Evolutionary conservation across 2,329 filamentous ascomycete genomes (phyloP), one percentile per base, ranked within the genome.

Genomic region (Passalora sequoiae): DNA sequence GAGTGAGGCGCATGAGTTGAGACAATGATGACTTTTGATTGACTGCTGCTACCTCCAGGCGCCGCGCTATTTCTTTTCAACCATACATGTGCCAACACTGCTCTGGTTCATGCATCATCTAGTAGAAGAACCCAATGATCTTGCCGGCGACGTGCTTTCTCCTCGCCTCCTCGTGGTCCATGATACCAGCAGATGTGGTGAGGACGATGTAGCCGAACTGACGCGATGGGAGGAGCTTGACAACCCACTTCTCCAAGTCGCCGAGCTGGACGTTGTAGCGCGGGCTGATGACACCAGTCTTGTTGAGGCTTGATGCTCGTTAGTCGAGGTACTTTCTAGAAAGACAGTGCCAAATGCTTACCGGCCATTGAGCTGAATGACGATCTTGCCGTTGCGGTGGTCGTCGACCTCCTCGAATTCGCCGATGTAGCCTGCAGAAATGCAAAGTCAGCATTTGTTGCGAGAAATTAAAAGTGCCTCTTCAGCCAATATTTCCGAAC

Each of bases 121-220:
- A 96, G 81, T 96, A 97, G 81, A 96, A 96, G 84, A 97, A 98
- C 66, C 92, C 92, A 64, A 97, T 87, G 75, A 98, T 87, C 84
- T 98, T 98, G 76, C 92, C 92, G 62, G 91, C 83, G 69, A 97
- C 92, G 79, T 98, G 92, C 84, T 97, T 97, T 73, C 92, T 81
- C 70, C 92, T 81, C 62, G 92, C 92, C 83, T 98, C 92, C 81
- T 98, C 92, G 79, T 98, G 92, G 79, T 98, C 92, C 91, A 98
- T 97, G 74, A 98, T 98, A 73, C 92, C 92, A 57, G 92, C 89
- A 50, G 89, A 96, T 75, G 92, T 98, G 73, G 92, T 98, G 66
- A 98, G 85, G 74, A 98, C 89, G 68, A 98, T 88, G 78, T 89
- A 96, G 68, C 92, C 92, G 81, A 98, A 98, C 77, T 98, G 92